Conservation (phyloP, 2,329 filamentous ascomycete genomes). For the Cordyceps cicadae region DNA sequence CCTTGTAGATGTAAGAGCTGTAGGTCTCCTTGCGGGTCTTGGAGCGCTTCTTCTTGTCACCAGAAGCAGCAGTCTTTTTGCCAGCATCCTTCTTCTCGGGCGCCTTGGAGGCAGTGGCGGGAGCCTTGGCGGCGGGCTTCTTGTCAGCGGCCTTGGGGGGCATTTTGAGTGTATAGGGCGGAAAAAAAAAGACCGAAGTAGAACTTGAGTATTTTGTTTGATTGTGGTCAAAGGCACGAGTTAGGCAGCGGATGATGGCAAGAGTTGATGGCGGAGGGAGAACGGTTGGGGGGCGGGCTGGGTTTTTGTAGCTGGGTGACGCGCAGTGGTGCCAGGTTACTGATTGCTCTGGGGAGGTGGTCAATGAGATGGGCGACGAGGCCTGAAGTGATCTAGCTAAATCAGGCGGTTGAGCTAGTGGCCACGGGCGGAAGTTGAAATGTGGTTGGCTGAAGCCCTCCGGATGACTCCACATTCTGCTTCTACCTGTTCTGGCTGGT, state of each 20-base stretch:
- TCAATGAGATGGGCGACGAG: conserved; percentile 5
- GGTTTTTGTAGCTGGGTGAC: conserved; percentile 56
- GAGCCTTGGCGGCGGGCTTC: conserved; percentile 98
- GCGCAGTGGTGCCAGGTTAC: conserved; percentile 42
- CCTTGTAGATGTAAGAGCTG: conserved; percentile 99
- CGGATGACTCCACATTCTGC: not conserved
- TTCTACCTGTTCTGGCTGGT: not conserved
- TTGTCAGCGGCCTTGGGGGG: conserved; percentile 96
- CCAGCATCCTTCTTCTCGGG: conserved; percentile 98
- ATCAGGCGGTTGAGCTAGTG: conserved; percentile 3
- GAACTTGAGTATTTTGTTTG: conserved; percentile 14
- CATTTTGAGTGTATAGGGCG: conserved; percentile 55
- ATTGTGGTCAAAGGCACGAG: conserved; percentile 19
- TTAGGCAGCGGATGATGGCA: conserved; percentile 27
- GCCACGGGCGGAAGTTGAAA: not conserved
- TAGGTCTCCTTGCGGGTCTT: conserved; percentile 99
- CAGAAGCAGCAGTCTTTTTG: conserved; percentile 96
- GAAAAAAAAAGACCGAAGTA: conserved; percentile 14
- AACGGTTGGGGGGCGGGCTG: conserved; percentile 43
- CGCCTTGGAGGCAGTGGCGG: conserved; percentile 60
- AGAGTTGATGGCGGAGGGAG: conserved; percentile 39
- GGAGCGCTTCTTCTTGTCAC: conserved; percentile 99
- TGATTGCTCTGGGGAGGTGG: conserved; percentile 37
- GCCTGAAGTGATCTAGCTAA: conserved; percentile 12
- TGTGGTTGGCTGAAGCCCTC: conserved; percentile 4